phyloP scores from a whole-genome alignment of 805 yeast species.

The Myxozyma mucilagina region DNA sequence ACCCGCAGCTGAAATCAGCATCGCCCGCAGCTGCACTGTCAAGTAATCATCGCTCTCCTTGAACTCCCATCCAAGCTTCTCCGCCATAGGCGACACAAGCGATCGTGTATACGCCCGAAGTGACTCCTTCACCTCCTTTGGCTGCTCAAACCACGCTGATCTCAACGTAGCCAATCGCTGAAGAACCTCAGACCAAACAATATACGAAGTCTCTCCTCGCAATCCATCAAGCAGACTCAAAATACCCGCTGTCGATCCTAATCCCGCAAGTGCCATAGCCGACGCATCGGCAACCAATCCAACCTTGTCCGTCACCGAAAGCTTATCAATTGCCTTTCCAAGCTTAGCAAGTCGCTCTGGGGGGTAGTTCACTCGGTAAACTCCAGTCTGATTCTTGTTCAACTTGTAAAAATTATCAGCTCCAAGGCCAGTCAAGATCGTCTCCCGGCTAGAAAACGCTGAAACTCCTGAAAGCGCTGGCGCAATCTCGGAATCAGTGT shows the following conservation, averaged over 20 bases:
- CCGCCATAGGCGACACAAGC: conserved; percentile 53
- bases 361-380: conserved; percentile 71
- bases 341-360: conserved; percentile 68
- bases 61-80: conserved; percentile 63
- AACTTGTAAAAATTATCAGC: conserved; percentile 57
- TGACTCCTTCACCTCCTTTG: conserved; percentile 46
- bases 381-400: conserved; percentile 72
- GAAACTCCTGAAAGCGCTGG: conserved; percentile 27
- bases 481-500: conserved; percentile 31
- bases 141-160: conserved; percentile 43
- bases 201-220: conserved; percentile 50
- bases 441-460: conserved; percentile 38
- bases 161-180: conserved; percentile 42
- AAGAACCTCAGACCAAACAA: conserved; percentile 60
- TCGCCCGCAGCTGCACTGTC: conserved; percentile 61
- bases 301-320: conserved; percentile 74
- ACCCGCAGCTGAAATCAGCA: conserved; percentile 61
- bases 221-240: conserved; percentile 60
- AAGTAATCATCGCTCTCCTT: conserved; percentile 55
- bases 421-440: conserved; percentile 23
- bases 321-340: conserved; percentile 48
- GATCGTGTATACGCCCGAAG: conserved; percentile 55
- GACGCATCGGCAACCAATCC: conserved; percentile 81
- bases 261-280: conserved; percentile 69
- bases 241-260: conserved; percentile 60